phyloP scores from a whole-genome alignment of 805 yeast genomes.

The Groenewaldozyma tartarivorans region DNA sequence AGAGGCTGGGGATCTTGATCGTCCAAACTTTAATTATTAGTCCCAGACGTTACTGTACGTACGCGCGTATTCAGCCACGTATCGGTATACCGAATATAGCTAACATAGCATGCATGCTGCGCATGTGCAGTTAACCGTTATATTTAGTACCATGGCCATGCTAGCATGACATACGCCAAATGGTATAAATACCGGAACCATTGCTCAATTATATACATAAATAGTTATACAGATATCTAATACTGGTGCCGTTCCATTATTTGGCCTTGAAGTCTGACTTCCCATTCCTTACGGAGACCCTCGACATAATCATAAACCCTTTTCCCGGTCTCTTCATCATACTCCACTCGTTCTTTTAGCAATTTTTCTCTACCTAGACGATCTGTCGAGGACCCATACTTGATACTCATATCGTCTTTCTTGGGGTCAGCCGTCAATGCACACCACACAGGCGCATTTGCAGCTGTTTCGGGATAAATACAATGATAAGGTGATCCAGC shows the following conservation, averaged over 20 bases:
- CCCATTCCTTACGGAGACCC: slow-evolving; percentile 57
- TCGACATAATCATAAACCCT: slow-evolving; percentile 62
- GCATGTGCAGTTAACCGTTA: too few species aligned
- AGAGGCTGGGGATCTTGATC: too few species aligned
- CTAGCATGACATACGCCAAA: too few species aligned
- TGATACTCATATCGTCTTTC: slow-evolving; percentile 38
- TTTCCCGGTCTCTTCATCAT: slow-evolving; percentile 40
- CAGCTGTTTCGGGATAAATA: slow-evolving; percentile 80
- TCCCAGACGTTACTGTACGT: too few species aligned
- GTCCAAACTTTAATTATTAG: too few species aligned
- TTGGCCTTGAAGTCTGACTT: slow-evolving; percentile 61
- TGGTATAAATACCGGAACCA: too few species aligned
- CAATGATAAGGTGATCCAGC: slow-evolving; percentile 85
- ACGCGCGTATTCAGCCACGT: too few species aligned
- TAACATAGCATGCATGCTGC: too few species aligned
- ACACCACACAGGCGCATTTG: slow-evolving; percentile 74
- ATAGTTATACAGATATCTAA: slow-evolving; percentile 7
- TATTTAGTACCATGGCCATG: too few species aligned
- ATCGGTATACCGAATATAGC: too few species aligned
- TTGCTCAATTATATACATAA: too few species aligned
- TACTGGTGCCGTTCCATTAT: slow-evolving; percentile 38
- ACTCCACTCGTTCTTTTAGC: slow-evolving; percentile 28
- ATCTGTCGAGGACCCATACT: slow-evolving; percentile 66
- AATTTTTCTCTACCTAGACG: slow-evolving; percentile 58
- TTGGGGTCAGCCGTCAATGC: slow-evolving; percentile 45